phyloP scores from a whole-genome alignment of 2,329 filamentous ascomycete genomes.

The Ophiosphaerella herpotricha region DNA sequence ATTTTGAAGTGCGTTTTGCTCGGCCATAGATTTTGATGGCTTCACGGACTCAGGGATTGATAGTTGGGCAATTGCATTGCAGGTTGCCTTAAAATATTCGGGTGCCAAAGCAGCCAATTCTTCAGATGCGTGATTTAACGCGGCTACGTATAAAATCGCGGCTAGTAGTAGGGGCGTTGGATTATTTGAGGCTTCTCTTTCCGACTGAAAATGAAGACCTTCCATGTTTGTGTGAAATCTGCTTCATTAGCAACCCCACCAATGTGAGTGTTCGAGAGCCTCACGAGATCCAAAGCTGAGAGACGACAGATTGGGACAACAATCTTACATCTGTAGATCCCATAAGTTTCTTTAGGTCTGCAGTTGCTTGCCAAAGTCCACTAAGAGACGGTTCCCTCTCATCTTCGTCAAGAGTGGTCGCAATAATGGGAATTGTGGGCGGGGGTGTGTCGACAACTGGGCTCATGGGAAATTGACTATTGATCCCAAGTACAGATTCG shows the following conservation, averaged over 20 bases:
- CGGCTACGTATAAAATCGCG: slow-evolving; percentile 48
- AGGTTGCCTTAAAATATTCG: slow-evolving; percentile 48
- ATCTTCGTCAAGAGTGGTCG: slow-evolving; percentile 13
- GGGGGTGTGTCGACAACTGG: not conserved
- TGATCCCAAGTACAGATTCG: slow-evolving; percentile 17
- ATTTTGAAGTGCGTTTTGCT: slow-evolving; percentile 52
- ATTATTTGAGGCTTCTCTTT: slow-evolving; percentile 50
- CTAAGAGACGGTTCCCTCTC: slow-evolving; percentile 21
- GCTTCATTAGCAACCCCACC: not conserved
- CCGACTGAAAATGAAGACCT: slow-evolving; percentile 52
- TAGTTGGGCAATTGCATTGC: slow-evolving; percentile 49
- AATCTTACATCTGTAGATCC: slow-evolving; percentile 29
- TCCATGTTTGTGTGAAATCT: slow-evolving; percentile 54
- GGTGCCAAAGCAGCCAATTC: slow-evolving; percentile 45
- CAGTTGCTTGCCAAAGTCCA: slow-evolving; percentile 38
- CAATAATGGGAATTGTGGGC: slow-evolving; percentile 13
- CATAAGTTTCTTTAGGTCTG: slow-evolving; percentile 32
- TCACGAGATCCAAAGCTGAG: slow-evolving; percentile 45
- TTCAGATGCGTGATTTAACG: slow-evolving; percentile 44
- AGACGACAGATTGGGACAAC: slow-evolving; percentile 42
- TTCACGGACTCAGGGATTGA: slow-evolving; percentile 39
- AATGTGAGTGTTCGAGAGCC: not conserved
- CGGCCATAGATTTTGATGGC: slow-evolving; percentile 16
- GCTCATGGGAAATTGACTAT: slow-evolving; percentile 1
- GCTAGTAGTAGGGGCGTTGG: slow-evolving; percentile 52